Percentiles rank a stretch among this genome's conserved stretches.
Conservation (phyloP, 257 asterid genomes). For the Linaria vulgaris region DNA sequence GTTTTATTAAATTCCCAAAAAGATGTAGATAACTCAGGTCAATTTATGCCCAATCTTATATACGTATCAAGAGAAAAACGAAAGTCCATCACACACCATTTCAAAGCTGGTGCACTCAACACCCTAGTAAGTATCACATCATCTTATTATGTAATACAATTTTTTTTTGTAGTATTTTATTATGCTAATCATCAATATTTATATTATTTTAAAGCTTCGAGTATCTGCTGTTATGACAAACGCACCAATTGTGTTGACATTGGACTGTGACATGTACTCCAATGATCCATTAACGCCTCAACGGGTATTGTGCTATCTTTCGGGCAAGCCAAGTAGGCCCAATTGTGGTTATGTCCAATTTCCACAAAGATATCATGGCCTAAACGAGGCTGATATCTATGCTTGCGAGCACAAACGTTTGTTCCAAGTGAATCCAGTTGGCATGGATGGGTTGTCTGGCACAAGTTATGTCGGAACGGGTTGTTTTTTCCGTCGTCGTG, state of each 20-base stretch:
- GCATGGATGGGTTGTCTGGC: slow-evolving; percentile 71
- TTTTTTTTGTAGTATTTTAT: too few relatives aligned
- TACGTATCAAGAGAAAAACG: slow-evolving; percentile 68
- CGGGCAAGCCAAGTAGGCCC: slow-evolving; percentile 36
- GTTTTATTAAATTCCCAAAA: slow-evolving; percentile 36
- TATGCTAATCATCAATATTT: background rate
- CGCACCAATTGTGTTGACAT: slow-evolving; percentile 62
- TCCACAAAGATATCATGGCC: slow-evolving; percentile 67
- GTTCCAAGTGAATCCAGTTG: slow-evolving; percentile 45
- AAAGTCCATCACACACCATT: slow-evolving; percentile 47
- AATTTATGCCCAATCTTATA: slow-evolving; percentile 59
- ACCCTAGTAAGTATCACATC: slow-evolving; percentile 39
- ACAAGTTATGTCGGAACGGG: slow-evolving; percentile 71
- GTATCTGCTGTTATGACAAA: slow-evolving; percentile 69
- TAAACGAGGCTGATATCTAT: slow-evolving; percentile 60
- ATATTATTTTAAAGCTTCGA: slow-evolving; percentile 47
- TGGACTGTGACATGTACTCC: slow-evolving; percentile 85
- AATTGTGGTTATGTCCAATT: slow-evolving; percentile 61
- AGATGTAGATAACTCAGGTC: slow-evolving; percentile 39
- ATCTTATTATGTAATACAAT: too few relatives aligned
- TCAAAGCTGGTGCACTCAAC: slow-evolving; percentile 87
- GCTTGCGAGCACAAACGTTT: slow-evolving; percentile 52
- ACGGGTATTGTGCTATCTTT: slow-evolving; percentile 44
- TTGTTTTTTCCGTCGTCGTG: slow-evolving; percentile 60
- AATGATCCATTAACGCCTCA: slow-evolving; percentile 62